A percentile compares a stretch with the other conserved stretches of the same genome.
Conservation (phyloP, 1,139 yeast genomes). For the Magnusiomyces fungicola region DNA sequence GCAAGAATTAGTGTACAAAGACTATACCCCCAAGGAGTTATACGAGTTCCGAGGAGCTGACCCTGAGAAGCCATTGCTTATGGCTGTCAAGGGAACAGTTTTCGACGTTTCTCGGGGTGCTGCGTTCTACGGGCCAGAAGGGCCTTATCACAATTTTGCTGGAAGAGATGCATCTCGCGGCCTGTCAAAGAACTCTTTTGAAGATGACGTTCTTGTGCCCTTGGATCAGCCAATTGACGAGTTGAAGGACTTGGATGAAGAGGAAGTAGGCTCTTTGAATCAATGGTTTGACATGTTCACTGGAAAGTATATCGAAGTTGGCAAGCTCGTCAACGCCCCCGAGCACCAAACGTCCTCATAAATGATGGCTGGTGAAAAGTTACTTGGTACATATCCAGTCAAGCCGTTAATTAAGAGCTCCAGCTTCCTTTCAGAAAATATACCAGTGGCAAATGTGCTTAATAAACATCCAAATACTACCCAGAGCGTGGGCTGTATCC, state of each 20-base stretch:
- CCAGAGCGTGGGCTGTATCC: too few relatives aligned
- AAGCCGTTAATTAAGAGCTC: too few relatives aligned
- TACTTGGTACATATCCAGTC: too few relatives aligned
- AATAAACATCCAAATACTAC: too few relatives aligned
- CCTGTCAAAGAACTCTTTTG: slow-evolving; percentile 84
- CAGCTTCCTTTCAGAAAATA: too few relatives aligned
- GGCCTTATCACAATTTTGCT: slow-evolving; percentile 92
- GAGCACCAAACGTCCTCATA: background rate
- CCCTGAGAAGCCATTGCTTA: slow-evolving; percentile 42
- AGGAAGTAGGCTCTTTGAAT: slow-evolving; percentile 62
- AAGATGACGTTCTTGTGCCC: slow-evolving; percentile 37
- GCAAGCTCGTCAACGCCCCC: slow-evolving; percentile 25
- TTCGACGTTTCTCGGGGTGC: slow-evolving; percentile 80
- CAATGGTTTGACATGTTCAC: slow-evolving; percentile 81
- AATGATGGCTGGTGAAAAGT: too few relatives aligned
- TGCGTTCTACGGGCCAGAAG: slow-evolving; percentile 91
- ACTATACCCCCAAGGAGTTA: background rate
- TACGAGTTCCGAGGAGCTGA: background rate
- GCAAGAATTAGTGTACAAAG: slow-evolving; percentile 1
- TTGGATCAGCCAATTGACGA: slow-evolving; percentile 57
- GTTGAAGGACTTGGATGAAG: slow-evolving; percentile 50
- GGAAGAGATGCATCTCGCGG: slow-evolving; percentile 97
- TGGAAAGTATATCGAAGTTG: slow-evolving; percentile 43
- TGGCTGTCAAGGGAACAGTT: slow-evolving; percentile 79
- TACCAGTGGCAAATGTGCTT: too few relatives aligned